These are phyloP conservation scores for Venturia nashicola DNA, from an alignment of 2,329 filamentous ascomycete genomes.

Conservation along the genomic window DNA sequence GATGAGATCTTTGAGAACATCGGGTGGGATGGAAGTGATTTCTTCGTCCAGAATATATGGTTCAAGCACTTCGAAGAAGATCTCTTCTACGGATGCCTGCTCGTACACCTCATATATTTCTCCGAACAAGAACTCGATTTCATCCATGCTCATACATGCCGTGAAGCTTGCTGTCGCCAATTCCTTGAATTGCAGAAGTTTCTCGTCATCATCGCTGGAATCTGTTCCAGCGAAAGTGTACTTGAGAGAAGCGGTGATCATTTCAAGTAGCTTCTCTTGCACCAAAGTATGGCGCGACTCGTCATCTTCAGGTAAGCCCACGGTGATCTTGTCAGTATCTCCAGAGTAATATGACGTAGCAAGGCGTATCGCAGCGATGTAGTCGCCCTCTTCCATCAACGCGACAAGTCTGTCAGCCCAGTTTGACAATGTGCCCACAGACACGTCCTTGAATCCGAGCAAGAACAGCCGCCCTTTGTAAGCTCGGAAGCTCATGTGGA, in stretches of 20 bases:
- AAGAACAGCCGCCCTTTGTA: constrained; percentile 93
- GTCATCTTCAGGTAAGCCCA: constrained; percentile 82
- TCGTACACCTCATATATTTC: constrained; percentile 86
- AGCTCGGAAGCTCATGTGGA: constrained; percentile 92
- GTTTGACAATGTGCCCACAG: constrained; percentile 84
- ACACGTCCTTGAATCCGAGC: constrained; percentile 85
- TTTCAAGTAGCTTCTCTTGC: constrained; percentile 77
- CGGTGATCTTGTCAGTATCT: constrained; percentile 83
- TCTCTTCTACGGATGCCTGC: constrained; percentile 55
- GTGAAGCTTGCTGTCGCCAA: constrained; percentile 73
- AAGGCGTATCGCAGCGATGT: constrained; percentile 78
- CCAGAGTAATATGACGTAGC: constrained; percentile 89
- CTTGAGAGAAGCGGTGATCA: constrained; percentile 82
- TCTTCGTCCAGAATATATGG: constrained; percentile 72
- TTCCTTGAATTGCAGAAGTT: constrained; percentile 49
- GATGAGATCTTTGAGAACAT: constrained; percentile 76
- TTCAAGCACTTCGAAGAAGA: constrained; percentile 83
- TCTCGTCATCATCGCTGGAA: constrained; percentile 33
- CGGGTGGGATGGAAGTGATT: constrained; percentile 65
- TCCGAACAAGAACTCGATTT: constrained; percentile 78
- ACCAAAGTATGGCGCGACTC: constrained; percentile 67
- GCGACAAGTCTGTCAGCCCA: constrained; percentile 92
- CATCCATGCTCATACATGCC: constrained; percentile 65
- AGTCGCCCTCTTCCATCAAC: constrained; percentile 94
- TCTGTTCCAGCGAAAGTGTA: constrained; percentile 65